Percentiles rank a stretch among this genome's conserved stretches.
Conservation (phyloP, 768 basidiomycete genomes). For the Clitopilus hobsonii region DNA sequence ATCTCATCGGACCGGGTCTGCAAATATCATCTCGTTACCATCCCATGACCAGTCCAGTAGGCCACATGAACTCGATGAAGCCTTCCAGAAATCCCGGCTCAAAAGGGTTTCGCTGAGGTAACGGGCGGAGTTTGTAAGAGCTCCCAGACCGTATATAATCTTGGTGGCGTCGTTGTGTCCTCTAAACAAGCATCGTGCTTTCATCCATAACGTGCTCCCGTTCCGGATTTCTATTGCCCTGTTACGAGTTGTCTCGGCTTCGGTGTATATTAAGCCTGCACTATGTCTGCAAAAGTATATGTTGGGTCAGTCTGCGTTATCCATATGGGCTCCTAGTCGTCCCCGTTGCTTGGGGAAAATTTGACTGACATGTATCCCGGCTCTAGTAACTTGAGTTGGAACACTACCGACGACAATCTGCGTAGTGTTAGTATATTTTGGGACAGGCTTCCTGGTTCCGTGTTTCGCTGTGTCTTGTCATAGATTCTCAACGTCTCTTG, state of each 20-base stretch:
- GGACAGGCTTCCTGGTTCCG: constrained; percentile 22
- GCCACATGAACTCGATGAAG: constrained; percentile 45
- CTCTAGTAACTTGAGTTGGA: constrained; percentile 91
- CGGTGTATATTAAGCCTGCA: constrained; percentile 41
- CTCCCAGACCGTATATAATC: constrained; percentile 35
- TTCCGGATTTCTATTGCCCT: constrained; percentile 34
- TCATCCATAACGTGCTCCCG: constrained; percentile 35
- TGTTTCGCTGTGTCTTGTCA: constrained; percentile 24
- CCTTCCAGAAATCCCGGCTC: not conserved
- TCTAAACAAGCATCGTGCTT: constrained; percentile 20
- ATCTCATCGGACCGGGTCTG: constrained; percentile 2
- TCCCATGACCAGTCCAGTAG: constrained; percentile 13
- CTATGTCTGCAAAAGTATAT: constrained; percentile 84
- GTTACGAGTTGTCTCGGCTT: constrained; percentile 55
- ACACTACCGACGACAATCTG: constrained; percentile 90
- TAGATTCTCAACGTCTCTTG: constrained; percentile 46
- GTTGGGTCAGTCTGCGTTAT: constrained; percentile 86
- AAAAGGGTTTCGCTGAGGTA: constrained; percentile 1
- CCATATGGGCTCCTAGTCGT: constrained; percentile 37
- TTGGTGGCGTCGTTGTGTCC: not conserved
- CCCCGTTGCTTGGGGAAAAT: constrained; percentile 48
- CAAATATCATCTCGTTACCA: constrained; percentile 1
- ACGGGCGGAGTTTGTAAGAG: constrained; percentile 47
- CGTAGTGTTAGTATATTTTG: constrained; percentile 73
- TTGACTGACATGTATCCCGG: constrained; percentile 52